Evolutionary conservation across 257 asterid species (phyloP).

Genomic region (Verbascum thapsus): DNA sequence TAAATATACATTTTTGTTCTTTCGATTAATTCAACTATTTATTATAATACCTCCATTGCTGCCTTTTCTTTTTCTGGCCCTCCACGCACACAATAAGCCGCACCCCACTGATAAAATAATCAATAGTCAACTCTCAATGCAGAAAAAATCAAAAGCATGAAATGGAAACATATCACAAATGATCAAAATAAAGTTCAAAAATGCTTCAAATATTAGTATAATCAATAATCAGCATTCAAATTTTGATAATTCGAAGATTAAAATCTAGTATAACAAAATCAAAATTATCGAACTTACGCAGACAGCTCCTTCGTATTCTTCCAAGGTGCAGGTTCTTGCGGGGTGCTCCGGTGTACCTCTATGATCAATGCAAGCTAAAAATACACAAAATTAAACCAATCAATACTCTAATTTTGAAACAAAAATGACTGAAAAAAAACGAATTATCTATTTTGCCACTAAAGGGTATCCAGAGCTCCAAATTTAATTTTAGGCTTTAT

Average conservation of each 20-base stretch:
- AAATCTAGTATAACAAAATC: background rate
- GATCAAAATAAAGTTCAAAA: background rate
- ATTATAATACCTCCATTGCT: constrained; percentile 68
- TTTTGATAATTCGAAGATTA: too few species aligned
- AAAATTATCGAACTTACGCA: constrained; percentile 58
- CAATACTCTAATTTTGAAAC: background rate
- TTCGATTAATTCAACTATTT: background rate
- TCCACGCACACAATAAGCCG: constrained; percentile 84
- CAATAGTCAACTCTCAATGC: background rate
- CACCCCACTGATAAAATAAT: constrained; percentile 75
- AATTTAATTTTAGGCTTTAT: background rate
- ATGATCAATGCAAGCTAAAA: constrained; percentile 92
- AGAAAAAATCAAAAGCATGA: background rate
- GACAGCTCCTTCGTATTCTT: constrained; percentile 58
- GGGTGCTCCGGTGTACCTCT: constrained; percentile 95
- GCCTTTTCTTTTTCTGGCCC: constrained; percentile 77
- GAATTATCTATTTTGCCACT: too few species aligned
- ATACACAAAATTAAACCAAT: background rate
- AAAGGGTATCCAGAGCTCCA: too few species aligned
- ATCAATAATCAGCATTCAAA: too few species aligned
- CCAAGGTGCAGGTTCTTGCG: constrained; percentile 98
- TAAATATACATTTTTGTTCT: too few species aligned
- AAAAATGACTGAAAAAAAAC: background rate
- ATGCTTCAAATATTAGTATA: too few species aligned
- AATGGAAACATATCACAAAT: background rate